These are phyloP conservation scores for Hebeloma cylindrosporum DNA, from an alignment of 768 basidiomycete genomes.

Conservation along the genomic window DNA sequence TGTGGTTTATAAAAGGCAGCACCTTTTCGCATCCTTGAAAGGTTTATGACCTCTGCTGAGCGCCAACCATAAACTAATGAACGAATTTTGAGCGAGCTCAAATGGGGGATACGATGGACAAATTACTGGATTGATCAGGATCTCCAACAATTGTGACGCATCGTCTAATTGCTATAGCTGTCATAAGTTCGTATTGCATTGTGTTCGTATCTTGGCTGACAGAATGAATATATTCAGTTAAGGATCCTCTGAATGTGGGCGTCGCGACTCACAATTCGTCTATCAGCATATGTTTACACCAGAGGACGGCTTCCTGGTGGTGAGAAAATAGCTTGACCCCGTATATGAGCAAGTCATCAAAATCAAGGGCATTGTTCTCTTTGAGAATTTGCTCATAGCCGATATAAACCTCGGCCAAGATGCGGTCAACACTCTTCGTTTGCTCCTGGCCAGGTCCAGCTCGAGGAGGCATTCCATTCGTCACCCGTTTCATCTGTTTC, in stretches of 20 bases:
- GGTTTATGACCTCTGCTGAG: constrained; percentile 73
- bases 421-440: constrained; percentile 30
- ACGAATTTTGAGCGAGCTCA: background rate
- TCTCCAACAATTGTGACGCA: constrained; percentile 85
- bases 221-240: background rate
- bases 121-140: constrained; percentile 82
- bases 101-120: background rate
- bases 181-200: constrained; percentile 81
- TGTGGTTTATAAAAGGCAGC: background rate
- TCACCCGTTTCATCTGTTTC: constrained; percentile 2
- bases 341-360: constrained; percentile 79
- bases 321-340: constrained; percentile 63
- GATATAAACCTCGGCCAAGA: constrained; percentile 55
- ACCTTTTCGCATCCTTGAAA: constrained; percentile 72
- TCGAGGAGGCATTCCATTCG: constrained; percentile 12
- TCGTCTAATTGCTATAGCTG: constrained; percentile 51
- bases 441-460: constrained; percentile 11
- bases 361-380: constrained; percentile 74
- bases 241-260: background rate
- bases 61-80: constrained; percentile 81
- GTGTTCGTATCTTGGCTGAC: constrained; percentile 76
- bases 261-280: constrained; percentile 72
- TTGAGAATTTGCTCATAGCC: constrained; percentile 65
- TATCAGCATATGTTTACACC: constrained; percentile 72
- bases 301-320: constrained; percentile 48